Evolutionary conservation across 2,329 filamentous ascomycete genomes (phyloP), one percentile per base, ranked within the genome.

Genomic region (Exophiala sp.): DNA sequence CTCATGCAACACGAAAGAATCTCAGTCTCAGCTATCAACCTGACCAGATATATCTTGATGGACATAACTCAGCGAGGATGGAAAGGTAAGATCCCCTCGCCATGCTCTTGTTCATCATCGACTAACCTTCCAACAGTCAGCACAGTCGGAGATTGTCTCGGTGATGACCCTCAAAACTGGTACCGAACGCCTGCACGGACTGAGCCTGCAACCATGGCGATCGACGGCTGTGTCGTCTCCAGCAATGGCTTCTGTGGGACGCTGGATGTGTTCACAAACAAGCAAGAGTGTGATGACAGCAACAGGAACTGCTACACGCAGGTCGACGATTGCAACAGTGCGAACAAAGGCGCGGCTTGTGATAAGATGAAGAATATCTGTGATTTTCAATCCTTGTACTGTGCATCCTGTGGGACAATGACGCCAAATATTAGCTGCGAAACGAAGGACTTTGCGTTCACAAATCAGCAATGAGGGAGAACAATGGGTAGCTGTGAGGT

Each of bases 131-230:
- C 69, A 53, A 65, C 65, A 43, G 66, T 72, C 2, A 69, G 74
- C 43, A 74, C 73, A n/a, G 65, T 75, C 7, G 73, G 72, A 16
- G 71, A 75, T 49, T 75, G 73, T 55, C 63, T 75, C 5, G 64
- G 63, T 10, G 72, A 75, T 36, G 65, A 68, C 2, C 62, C 65
- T 4, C 63, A 69, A 8, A 63, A 68, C 44, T 75, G 72, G 71
- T 75, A 74, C 55, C 72, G 72, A 10, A 61, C 33, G n/a, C 50
- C 51, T 16, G 62, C 18, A 45, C 45, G 47, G 50, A 50, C 40
- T 18, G 45, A 21, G 39, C 44, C 45, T 14, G 49, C 16, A 43
- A 43, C 54, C 10, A 44, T 38, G 33, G 45, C 57, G 10, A 34
- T 41, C 8, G 32, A 34, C n/a, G 43, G 47, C 20, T 58, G 55